Base-by-base conservation (phyloP, 192 early-diverging fungal genomes). In the Dissophora globulifera region DNA sequence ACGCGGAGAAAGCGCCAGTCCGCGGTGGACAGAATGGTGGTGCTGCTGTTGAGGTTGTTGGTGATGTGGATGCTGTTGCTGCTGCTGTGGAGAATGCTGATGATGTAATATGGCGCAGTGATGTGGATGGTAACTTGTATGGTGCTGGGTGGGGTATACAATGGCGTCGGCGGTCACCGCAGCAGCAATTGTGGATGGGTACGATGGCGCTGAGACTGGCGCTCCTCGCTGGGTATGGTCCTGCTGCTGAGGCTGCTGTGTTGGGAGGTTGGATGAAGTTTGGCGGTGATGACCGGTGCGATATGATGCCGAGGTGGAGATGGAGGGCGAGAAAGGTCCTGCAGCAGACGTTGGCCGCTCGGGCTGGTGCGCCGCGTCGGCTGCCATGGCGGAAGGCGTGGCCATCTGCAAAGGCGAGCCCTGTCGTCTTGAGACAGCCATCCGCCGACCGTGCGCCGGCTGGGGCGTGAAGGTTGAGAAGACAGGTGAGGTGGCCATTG, bases 121-220 rank as follows among this genome's bases (percentile, higher is more conserved):
- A 42, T 76, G 72, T 10, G 72, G 49, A 33, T 74, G 69, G 12
- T 72, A 57, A 23, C 45, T 72, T 1, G 53, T 15, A n/a, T 50
- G 45, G 17, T 50, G 52, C 3, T 55, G 59, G 19, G 58, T 22
- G 4, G 64, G 63, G 57, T 75, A 60, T 64, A 64, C 15, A 7
- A 48, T 38, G 25, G 53, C 9, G 16, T 51, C 26, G n/a, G 53
- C 22, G 20, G 48, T 12, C 46, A 32, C 20, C 22, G 69, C 40
- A 29, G 30, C 12, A 13, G 67, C 20, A 19, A 20, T 35, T 1
- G 23, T 27, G 30, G 60, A 62, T 19, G 50, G 31, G 25, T 53
- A 31, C 22, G 15, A 26, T 16, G 57, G 30, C 29, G 56, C 22
- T 35, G 53, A 27, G 27, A 50, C n/a, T n/a, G n/a, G 26, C 48